Percentiles rank a stretch among this genome's conserved stretches.
Evolutionary conservation across 306 rosid species (phyloP).

Genomic region (Pterocarpus macrocarpus): DNA sequence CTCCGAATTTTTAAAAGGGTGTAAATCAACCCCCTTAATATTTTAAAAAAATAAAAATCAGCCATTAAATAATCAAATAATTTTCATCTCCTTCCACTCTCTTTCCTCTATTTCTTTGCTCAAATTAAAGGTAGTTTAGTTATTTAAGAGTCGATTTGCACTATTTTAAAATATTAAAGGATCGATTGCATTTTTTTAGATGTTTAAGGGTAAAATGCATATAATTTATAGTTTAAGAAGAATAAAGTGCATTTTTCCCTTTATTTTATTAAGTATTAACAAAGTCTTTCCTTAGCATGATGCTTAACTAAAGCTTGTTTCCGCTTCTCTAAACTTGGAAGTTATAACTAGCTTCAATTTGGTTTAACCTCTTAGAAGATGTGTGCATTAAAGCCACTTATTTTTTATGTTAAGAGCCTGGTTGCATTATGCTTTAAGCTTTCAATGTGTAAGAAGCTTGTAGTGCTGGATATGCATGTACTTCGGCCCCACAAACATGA

Average conservation of each 20-base stretch:
- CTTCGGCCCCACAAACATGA: background rate
- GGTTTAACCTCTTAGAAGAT: background rate
- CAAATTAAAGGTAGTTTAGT: no score
- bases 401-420: background rate
- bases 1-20: no score
- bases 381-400: background rate
- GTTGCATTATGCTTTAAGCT: slow-evolving; percentile 1
- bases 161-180: no score
- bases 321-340: background rate
- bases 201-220: no score
- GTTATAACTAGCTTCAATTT: slow-evolving; percentile 17
- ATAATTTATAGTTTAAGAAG: no score
- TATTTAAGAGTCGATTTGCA: no score
- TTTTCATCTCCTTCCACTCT: no score
- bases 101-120: no score
- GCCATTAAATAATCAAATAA: no score
- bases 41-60: no score
- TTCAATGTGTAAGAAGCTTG: slow-evolving; percentile 8
- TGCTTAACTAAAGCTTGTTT: background rate
- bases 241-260: background rate
- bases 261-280: slow-evolving; percentile 2
- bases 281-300: background rate
- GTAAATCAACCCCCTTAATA: no score
- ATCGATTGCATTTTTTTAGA: no score
- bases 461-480: background rate